phyloP scores from a whole-genome alignment of 2,329 filamentous ascomycete species.

The Colletotrichum coccodes region DNA sequence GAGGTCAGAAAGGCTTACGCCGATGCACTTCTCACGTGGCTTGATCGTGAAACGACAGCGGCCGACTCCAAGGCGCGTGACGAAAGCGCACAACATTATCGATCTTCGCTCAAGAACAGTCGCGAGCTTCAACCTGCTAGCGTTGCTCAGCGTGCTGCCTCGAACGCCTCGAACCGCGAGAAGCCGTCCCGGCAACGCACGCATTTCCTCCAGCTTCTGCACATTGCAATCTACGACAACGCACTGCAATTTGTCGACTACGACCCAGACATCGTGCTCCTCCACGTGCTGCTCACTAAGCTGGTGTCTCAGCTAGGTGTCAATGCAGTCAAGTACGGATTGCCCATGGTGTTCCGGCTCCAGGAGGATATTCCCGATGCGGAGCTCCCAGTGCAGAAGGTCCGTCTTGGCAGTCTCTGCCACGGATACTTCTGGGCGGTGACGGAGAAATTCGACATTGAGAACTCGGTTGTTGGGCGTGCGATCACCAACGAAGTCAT shows the following conservation, averaged over 20 bases:
- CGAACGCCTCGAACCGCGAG: slow-evolving; percentile 72
- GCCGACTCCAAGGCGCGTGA: slow-evolving; percentile 72
- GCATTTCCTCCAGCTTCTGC: slow-evolving; percentile 84
- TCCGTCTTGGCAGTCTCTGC: slow-evolving; percentile 84
- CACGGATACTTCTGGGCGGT: slow-evolving; percentile 90
- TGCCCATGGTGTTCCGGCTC: slow-evolving; percentile 89
- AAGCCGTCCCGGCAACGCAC: slow-evolving; percentile 63
- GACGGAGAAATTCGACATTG: slow-evolving; percentile 81
- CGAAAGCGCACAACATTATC: slow-evolving; percentile 59
- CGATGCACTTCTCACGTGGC: slow-evolving; percentile 85
- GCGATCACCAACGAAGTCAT: slow-evolving; percentile 81
- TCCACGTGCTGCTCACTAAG: slow-evolving; percentile 80
- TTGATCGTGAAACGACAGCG: slow-evolving; percentile 80
- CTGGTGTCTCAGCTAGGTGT: slow-evolving; percentile 83
- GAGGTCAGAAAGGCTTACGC: slow-evolving; percentile 86
- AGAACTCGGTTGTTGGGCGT: slow-evolving; percentile 73
- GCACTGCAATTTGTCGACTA: slow-evolving; percentile 78
- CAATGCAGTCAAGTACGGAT: slow-evolving; percentile 80
- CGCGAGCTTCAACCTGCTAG: slow-evolving; percentile 52
- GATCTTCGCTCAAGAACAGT: slow-evolving; percentile 52
- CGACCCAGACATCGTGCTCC: slow-evolving; percentile 78
- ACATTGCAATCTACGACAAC: slow-evolving; percentile 90
- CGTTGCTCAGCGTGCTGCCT: slow-evolving; percentile 72
- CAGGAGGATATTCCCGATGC: slow-evolving; percentile 83
- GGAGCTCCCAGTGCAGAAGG: slow-evolving; percentile 74